Evolutionary conservation across 495 filamentous ascomycete genomes (phyloP), one percentile per base, ranked within the genome.

Genomic region (Poronia punctata): DNA sequence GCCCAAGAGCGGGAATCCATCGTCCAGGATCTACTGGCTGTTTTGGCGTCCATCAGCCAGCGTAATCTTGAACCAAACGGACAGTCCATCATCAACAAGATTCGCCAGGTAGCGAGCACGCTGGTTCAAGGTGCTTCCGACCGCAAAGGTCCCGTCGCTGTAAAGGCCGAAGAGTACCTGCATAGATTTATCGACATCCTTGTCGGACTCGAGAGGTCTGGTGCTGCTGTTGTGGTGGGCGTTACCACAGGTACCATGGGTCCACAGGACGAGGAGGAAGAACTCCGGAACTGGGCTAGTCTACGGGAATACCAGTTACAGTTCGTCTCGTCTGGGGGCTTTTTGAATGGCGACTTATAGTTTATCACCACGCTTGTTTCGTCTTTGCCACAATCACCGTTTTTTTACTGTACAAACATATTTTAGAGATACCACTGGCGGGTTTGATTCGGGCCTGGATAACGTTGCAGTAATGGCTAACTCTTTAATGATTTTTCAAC

Each of bases 51-150:
- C 21, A 81, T 94, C 51, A 79, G 77, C 38, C 79, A 86, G 63
- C 72, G 84, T 32, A 84, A 85, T 56, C 82, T 89, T 70, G 86
- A 92, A 57, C 83, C 87, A 2, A 89, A 88, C 52, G 83, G 78
- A 12, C 74, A 72, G 29, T 84, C 80, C 34, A 78, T 90, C 34
- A 78, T 78, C 54, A 64, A 67, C 54, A 82, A 82, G 64, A 79
- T 90, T 51, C 78, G 84, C 34, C 78, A 82, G 57, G 76, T 93
- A 28, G 85, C 85, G 14, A 79, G 75, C 9, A 88, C 84, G 0
- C 67, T 93, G 2, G 72, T 89, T 22, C 74, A 82, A 38, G 67
- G 73, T 7, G 72, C 78, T 2, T 66, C 71, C 9, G 65, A 74
- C 25, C 68, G 69, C 4, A 79, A 79, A 48, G 78, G 75, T 4